Conservation (phyloP, 2,329 filamentous ascomycete genomes). For the Penicillium glabrum region DNA sequence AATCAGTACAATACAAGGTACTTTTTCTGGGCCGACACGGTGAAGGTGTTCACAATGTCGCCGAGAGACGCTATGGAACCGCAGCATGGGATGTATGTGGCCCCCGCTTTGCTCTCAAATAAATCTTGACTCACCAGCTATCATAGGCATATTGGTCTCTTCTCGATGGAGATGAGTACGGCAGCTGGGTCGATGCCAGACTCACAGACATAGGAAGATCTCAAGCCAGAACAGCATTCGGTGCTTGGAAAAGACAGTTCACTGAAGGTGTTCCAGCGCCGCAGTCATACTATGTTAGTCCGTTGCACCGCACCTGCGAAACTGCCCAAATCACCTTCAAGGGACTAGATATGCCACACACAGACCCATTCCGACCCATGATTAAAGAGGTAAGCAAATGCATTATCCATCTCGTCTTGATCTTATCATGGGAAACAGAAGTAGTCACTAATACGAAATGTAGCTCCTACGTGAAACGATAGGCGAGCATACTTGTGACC, state of each 20-base stretch:
- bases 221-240: conserved; percentile 49
- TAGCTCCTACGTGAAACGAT: conserved; percentile 58
- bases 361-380: conserved; percentile 51
- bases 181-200: conserved; percentile 59
- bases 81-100: conserved; percentile 57
- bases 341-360: conserved; percentile 46
- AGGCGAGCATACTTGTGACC: conserved; percentile 63
- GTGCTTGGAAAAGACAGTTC: conserved; percentile 53
- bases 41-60: conserved; percentile 62
- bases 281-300: conserved; percentile 58
- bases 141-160: conserved; percentile 58
- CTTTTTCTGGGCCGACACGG: conserved; percentile 62
- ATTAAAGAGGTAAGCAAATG: conserved; percentile 52
- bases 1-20: conserved; percentile 52
- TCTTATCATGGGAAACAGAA: not conserved
- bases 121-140: not conserved
- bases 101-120: not conserved
- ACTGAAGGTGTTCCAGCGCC: conserved; percentile 52
- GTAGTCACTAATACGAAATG: not conserved
- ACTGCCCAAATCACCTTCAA: conserved; percentile 58
- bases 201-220: conserved; percentile 53
- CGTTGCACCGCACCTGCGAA: conserved; percentile 57
- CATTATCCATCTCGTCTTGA: not conserved
- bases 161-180: conserved; percentile 56
- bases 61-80: conserved; percentile 58